A percentile compares a stretch with the other conserved stretches of the same genome.
Evolutionary conservation across 306 rosid genomes (phyloP).

Genomic region (Ormosia emarginata): DNA sequence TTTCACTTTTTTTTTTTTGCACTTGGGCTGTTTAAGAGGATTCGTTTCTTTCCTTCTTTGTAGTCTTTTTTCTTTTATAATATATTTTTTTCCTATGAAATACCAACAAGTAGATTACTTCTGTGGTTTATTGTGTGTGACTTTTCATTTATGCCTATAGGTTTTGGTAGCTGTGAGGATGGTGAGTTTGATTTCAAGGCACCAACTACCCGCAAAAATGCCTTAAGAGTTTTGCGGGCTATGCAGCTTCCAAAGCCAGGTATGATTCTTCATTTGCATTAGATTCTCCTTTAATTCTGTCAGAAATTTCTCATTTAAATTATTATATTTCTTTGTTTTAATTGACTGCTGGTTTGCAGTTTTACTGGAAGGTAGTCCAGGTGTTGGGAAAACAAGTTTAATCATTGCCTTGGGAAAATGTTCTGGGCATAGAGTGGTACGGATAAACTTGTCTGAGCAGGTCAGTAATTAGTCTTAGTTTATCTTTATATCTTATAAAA

Average conservation of each 20-base stretch:
- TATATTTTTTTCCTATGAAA: background rate
- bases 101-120: background rate
- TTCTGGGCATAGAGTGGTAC: slow-evolving; percentile 83
- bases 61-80: background rate
- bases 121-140: background rate
- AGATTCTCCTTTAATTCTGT: background rate
- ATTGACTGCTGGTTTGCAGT: slow-evolving; percentile 45
- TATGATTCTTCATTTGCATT: slow-evolving; percentile 20
- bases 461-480: slow-evolving; percentile 30
- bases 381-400: slow-evolving; percentile 97
- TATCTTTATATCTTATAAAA: background rate
- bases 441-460: slow-evolving; percentile 95
- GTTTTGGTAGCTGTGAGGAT: slow-evolving; percentile 41
- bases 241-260: slow-evolving; percentile 96
- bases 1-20: background rate
- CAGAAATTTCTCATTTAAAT: background rate
- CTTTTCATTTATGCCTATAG: slow-evolving; percentile 33
- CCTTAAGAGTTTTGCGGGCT: slow-evolving; percentile 80
- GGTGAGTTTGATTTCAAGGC: slow-evolving; percentile 72
- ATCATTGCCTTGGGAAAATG: slow-evolving; percentile 74
- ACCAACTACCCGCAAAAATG: slow-evolving; percentile 78
- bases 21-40: background rate
- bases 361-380: slow-evolving; percentile 96
- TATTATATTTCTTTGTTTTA: slow-evolving; percentile 3
- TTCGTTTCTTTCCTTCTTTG: background rate